These are phyloP conservation scores for Fragilariopsis cylindrus DNA, from an alignment of 108 stramenopile genomes.

Conservation along the genomic window DNA sequence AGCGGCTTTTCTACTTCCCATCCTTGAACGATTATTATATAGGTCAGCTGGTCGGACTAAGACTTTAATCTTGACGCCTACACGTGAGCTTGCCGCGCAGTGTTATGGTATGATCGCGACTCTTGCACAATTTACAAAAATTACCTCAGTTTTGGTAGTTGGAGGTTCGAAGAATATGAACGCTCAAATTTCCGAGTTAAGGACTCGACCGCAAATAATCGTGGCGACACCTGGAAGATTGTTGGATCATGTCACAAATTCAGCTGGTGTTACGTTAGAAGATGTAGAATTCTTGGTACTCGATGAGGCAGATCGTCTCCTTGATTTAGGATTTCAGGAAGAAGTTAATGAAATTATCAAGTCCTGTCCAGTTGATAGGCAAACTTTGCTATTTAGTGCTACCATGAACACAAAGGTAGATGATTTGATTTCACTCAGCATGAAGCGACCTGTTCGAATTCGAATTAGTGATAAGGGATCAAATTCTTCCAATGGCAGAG, in stretches of 20 bases:
- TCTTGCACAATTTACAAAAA: constrained; percentile 89
- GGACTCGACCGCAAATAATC: constrained; percentile 91
- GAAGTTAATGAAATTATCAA: constrained; percentile 94
- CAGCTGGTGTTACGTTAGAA: constrained; percentile 84
- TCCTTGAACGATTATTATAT: constrained; percentile 92
- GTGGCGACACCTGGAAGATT: constrained; percentile 97
- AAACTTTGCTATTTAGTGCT: constrained; percentile 96
- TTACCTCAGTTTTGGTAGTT: constrained; percentile 79
- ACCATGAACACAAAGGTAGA: constrained; percentile 97
- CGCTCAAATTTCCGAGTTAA: constrained; percentile 92
- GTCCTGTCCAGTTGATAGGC: constrained; percentile 82
- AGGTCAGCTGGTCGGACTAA: constrained; percentile 70
- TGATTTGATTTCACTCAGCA: constrained; percentile 83
- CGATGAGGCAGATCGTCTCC: constrained; percentile 93
- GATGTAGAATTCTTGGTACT: constrained; percentile 87
- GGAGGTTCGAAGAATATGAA: constrained; percentile 95
- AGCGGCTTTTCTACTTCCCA: constrained; percentile 95
- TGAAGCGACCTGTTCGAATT: constrained; percentile 93
- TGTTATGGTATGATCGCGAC: constrained; percentile 86
- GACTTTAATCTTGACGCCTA: constrained; percentile 90
- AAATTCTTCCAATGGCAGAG: constrained; percentile 36
- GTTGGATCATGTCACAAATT: constrained; percentile 93
- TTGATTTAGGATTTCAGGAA: constrained; percentile 96
- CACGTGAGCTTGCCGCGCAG: constrained; percentile 95
- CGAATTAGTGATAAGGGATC: constrained; percentile 63